phyloP scores from a whole-genome alignment of 2,329 filamentous ascomycete species.

The Scorias spongiosa region DNA sequence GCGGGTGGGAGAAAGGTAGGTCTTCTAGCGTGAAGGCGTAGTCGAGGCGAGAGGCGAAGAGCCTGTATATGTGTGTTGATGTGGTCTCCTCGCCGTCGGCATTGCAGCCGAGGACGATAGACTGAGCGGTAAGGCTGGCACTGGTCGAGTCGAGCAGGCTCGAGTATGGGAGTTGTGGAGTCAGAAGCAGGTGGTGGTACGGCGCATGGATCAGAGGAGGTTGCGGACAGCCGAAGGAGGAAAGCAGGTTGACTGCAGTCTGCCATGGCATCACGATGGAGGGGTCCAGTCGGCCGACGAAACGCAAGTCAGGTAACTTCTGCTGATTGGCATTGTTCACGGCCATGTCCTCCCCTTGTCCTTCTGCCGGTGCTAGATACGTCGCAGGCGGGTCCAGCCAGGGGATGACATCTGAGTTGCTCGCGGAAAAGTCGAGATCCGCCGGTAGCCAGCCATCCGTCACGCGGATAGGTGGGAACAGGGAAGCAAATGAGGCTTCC shows the following conservation, averaged over 20 bases:
- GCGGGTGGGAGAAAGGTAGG: conserved; percentile 63
- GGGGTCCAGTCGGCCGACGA: conserved; percentile 59
- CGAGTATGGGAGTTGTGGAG: neutral
- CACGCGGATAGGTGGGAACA: conserved; percentile 49
- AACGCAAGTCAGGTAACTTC: conserved; percentile 55
- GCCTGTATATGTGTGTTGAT: conserved; percentile 36
- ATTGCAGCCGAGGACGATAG: conserved; percentile 3
- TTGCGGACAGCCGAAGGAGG: conserved; percentile 42
- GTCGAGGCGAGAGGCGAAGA: conserved; percentile 41
- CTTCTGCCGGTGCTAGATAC: conserved; percentile 28
- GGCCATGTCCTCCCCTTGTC: conserved; percentile 36
- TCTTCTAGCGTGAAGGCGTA: conserved; percentile 52
- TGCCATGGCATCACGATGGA: conserved; percentile 54
- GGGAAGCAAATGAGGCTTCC: conserved; percentile 28
- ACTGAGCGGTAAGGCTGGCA: conserved; percentile 2
- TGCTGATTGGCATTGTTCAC: conserved; percentile 32
- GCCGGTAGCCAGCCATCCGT: conserved; percentile 62
- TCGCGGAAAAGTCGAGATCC: conserved; percentile 51
- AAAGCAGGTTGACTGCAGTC: conserved; percentile 47
- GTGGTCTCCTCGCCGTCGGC: conserved; percentile 7
- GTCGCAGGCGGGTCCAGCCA: conserved; percentile 61
- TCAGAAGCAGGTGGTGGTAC: conserved; percentile 1
- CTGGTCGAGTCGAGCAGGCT: conserved; percentile 1
- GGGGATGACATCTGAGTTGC: conserved; percentile 36
- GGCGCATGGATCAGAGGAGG: conserved; percentile 15